phyloP scores from a whole-genome alignment of 192 early-diverging fungal species.

The Backusella westeae region DNA sequence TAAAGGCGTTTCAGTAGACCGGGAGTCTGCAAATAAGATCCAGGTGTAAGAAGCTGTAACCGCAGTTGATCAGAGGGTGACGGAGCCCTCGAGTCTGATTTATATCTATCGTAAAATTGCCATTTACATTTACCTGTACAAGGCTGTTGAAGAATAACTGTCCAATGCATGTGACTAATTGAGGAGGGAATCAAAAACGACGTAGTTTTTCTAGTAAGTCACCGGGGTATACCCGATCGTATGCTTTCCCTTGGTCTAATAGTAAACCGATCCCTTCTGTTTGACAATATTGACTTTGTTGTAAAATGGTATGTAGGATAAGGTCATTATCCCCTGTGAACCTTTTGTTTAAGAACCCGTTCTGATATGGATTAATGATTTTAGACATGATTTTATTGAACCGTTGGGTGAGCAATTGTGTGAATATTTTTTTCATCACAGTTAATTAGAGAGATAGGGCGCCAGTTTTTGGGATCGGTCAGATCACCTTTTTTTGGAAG shows the following conservation, averaged over 20 bases:
- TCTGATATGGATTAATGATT: slow-evolving; percentile 21
- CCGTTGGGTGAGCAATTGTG: background rate
- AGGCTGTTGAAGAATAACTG: slow-evolving; percentile 25
- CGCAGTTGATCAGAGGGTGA: background rate
- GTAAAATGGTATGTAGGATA: background rate
- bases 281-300: too few relatives aligned
- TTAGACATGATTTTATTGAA: background rate
- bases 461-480: slow-evolving; percentile 2
- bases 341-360: slow-evolving; percentile 7
- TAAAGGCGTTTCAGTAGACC: too few relatives aligned
- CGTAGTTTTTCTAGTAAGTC: slow-evolving; percentile 8
- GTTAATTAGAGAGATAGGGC: slow-evolving; percentile 8
- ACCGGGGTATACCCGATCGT: slow-evolving; percentile 13
- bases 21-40: too few relatives aligned
- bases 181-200: slow-evolving; percentile 13
- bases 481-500: slow-evolving; percentile 23
- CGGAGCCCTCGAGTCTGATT: slow-evolving; percentile 17
- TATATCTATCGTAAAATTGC: background rate
- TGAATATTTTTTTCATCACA: slow-evolving; percentile 16
- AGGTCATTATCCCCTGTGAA: slow-evolving; percentile 21
- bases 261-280: background rate
- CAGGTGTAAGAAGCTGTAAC: too few relatives aligned
- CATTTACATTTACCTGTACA: slow-evolving; percentile 22
- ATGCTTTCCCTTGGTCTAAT: slow-evolving; percentile 24
- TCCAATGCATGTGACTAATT: background rate